Base-by-base conservation (phyloP, 495 filamentous ascomycete genomes). In the Chaetomium tenue region DNA sequence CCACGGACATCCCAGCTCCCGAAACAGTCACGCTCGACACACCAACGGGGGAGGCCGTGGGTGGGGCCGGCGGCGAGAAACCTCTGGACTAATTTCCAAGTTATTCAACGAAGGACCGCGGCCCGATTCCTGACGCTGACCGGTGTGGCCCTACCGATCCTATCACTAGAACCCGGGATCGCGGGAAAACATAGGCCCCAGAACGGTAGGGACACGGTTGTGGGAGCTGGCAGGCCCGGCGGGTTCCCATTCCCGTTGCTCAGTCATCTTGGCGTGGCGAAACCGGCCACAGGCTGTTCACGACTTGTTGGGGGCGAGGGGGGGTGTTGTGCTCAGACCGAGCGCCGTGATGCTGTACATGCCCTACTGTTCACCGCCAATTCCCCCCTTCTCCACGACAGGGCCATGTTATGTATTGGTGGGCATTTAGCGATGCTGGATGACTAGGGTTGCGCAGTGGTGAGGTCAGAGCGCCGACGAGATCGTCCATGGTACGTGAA, bases 401-500 rank as follows among this genome's bases (percentile, higher is more conserved):
- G 18, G 37, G 47, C 48, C 37, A 33, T 61, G 26, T 51, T 60
- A 55, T 22, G 22, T 62, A 44, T 42, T n/a, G 59, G 51, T 55
- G 51, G 50, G 37, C 50, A 55, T 54, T 30, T 46, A 0, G 12
- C 9, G 30, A 50, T 20, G 47, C 22, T 15, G 48, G 7, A 11
- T 4, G 33, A 55, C 60, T 23, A 47, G 51, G 60, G 39, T 23
- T 50, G 46, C 46, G 20, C n/a, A 20, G 46, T 50, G 40, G 40
- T n/a, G 20, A 22, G 15, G 37, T 33, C 51, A 22, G 50, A 55
- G 23, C 50, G 11, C 16, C 0, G 37, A 22, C 15, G 30, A n/a
- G 33, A 47, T 54, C 55, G 57, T 18, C 47, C 56, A 47, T 65
- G 56, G 63, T 47, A 60, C 50, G 52, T 20, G 60, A 39, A 44